phyloP scores from a whole-genome alignment of 306 rosid species.

The Gastrolobium bilobum region DNA sequence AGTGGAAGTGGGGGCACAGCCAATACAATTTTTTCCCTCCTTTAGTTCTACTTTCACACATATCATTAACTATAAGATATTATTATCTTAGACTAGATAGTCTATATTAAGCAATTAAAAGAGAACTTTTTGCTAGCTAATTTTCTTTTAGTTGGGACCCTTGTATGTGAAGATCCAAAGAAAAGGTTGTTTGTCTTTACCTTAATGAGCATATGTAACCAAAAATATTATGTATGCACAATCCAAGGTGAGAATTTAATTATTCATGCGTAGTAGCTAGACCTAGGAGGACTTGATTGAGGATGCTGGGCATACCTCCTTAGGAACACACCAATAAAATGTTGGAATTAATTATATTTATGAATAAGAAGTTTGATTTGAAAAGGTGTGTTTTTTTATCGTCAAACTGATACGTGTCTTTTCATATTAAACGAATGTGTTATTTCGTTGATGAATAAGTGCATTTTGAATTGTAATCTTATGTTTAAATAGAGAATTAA shows the following conservation, averaged over 20 bases:
- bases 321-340: slow-evolving; percentile 46
- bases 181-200: slow-evolving; percentile 68
- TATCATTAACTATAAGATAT: slow-evolving; percentile 45
- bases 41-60: slow-evolving; percentile 41
- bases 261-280: background rate
- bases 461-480: no score
- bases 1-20: slow-evolving; percentile 54
- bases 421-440: no score
- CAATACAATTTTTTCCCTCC: slow-evolving; percentile 35
- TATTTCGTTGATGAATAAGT: no score
- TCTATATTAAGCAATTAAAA: slow-evolving; percentile 46
- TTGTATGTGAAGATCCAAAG: slow-evolving; percentile 61
- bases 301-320: slow-evolving; percentile 50
- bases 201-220: slow-evolving; percentile 45
- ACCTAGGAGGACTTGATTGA: slow-evolving; percentile 30
- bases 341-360: no score
- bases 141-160: slow-evolving; percentile 21
- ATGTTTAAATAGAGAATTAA: no score
- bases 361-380: no score
- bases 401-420: no score
- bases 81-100: slow-evolving; percentile 21
- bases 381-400: no score
- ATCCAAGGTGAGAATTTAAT: slow-evolving; percentile 27
- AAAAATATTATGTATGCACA: slow-evolving; percentile 51
- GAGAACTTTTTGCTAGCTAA: slow-evolving; percentile 18